A percentile compares a stretch with the other conserved stretches of the same genome.
Evolutionary conservation across 495 filamentous ascomycete genomes (phyloP).

Genomic region (Cetradonia linearis): DNA sequence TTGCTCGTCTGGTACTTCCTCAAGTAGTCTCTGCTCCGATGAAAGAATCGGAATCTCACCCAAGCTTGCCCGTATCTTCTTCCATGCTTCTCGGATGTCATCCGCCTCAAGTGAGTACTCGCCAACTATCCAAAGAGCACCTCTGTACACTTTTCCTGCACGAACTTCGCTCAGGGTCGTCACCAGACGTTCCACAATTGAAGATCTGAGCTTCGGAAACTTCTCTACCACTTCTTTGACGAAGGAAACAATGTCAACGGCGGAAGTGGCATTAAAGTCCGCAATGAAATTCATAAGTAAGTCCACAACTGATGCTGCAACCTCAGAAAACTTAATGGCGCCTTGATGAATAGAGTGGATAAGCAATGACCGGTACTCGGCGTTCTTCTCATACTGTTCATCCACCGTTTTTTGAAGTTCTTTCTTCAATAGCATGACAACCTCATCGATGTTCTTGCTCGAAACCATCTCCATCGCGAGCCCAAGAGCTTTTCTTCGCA

Average conservation of each 20-base stretch:
- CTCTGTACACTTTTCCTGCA: constrained; percentile 94
- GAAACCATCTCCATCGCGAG: constrained; percentile 97
- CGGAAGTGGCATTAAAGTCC: constrained; percentile 94
- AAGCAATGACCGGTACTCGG: constrained; percentile 87
- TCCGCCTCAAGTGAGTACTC: constrained; percentile 91
- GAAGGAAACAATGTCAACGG: constrained; percentile 95
- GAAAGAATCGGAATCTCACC: constrained; percentile 97
- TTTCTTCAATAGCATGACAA: constrained; percentile 91
- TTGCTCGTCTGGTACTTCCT: constrained; percentile 63
- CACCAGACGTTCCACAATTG: constrained; percentile 81
- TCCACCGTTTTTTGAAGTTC: constrained; percentile 96
- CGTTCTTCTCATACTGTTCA: constrained; percentile 98
- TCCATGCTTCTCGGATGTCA: constrained; percentile 96
- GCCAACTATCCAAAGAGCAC: constrained; percentile 94
- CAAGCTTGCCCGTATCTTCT: constrained; percentile 82
- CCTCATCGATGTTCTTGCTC: constrained; percentile 97
- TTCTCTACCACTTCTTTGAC: constrained; percentile 99
- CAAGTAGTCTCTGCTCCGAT: constrained; percentile 84
- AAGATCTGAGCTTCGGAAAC: constrained; percentile 78
- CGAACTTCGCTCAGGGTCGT: constrained; percentile 87
- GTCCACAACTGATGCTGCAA: constrained; percentile 92
- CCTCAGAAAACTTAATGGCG: constrained; percentile 97
- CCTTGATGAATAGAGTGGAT: constrained; percentile 97
- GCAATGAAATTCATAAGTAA: constrained; percentile 98
- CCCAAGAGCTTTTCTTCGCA: constrained; percentile 80